Conservation (phyloP, 306 rosid species). For the Quercus suber region DNA sequence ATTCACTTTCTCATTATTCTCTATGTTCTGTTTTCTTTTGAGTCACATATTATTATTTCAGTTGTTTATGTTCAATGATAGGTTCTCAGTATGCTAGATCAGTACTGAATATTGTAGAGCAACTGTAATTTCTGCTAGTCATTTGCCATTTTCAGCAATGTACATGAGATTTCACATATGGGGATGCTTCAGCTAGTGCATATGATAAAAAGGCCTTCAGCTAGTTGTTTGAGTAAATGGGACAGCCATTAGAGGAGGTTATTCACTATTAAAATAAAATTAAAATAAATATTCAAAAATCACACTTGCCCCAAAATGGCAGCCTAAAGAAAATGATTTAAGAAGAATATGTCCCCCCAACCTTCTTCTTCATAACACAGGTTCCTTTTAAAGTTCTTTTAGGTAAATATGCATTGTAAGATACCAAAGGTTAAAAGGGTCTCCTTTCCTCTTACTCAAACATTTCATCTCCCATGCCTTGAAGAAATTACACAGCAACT, state of each 20-base stretch:
- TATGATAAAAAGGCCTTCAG: background rate
- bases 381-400: too few relatives aligned
- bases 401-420: background rate
- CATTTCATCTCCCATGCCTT: background rate
- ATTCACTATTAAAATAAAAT: background rate
- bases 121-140: constrained; percentile 5
- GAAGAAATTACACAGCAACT: constrained; percentile 25
- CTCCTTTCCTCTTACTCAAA: too few relatives aligned
- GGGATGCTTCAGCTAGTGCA: background rate
- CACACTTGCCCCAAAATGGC: background rate
- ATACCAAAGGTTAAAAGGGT: background rate
- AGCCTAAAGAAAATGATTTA: background rate
- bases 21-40: background rate
- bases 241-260: background rate
- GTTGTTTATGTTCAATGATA: background rate
- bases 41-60: background rate
- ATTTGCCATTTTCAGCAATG: background rate
- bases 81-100: constrained; percentile 1
- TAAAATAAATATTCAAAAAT: background rate
- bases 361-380: background rate
- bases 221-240: background rate
- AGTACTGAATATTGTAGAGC: constrained; percentile 4
- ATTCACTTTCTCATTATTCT: background rate
- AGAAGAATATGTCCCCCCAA: background rate
- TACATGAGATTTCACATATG: background rate